A percentile compares a stretch with the other conserved stretches of the same genome.
Conservation (phyloP, 108 stramenopile genomes). For the Aureococcus anophagefferens region DNA sequence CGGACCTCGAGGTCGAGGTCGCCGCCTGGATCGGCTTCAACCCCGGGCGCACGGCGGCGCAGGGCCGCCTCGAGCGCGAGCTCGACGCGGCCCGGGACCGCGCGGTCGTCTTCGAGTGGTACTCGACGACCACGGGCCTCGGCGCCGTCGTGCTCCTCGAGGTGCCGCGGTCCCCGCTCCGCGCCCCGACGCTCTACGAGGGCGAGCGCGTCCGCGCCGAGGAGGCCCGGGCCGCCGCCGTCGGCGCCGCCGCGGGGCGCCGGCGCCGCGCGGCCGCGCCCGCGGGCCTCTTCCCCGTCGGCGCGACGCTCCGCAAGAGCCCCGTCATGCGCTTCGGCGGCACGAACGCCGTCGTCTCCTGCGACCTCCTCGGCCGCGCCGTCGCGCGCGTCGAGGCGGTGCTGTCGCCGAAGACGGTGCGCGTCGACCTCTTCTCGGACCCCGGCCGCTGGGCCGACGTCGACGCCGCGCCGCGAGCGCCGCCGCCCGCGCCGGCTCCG, state of each 20-base stretch:
- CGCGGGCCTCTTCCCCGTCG: neutral
- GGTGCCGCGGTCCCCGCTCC: neutral
- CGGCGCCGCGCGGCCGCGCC: neutral
- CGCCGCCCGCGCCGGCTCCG: too few relatives aligned
- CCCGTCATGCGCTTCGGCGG: neutral
- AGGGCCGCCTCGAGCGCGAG: too few relatives aligned
- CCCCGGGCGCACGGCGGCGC: too few relatives aligned
- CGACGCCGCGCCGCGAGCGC: neutral
- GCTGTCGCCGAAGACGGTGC: neutral
- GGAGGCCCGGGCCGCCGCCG: neutral
- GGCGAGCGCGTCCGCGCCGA: neutral
- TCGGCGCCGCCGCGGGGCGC: neutral
- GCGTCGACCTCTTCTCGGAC: neutral
- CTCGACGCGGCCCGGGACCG: too few relatives aligned
- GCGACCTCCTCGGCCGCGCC: neutral
- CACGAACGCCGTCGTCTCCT: neutral
- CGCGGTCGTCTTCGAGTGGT: too few relatives aligned
- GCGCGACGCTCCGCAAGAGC: neutral
- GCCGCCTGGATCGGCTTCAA: too few relatives aligned
- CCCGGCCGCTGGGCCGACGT: neutral
- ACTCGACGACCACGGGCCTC: neutral
- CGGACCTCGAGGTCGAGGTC: too few relatives aligned
- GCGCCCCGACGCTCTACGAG: neutral
- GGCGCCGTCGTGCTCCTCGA: neutral
- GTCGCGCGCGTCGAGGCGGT: neutral